Evolutionary conservation across 1,284 basidiomycete genomes (phyloP).

Genomic region (Vanrija pseudolonga): DNA sequence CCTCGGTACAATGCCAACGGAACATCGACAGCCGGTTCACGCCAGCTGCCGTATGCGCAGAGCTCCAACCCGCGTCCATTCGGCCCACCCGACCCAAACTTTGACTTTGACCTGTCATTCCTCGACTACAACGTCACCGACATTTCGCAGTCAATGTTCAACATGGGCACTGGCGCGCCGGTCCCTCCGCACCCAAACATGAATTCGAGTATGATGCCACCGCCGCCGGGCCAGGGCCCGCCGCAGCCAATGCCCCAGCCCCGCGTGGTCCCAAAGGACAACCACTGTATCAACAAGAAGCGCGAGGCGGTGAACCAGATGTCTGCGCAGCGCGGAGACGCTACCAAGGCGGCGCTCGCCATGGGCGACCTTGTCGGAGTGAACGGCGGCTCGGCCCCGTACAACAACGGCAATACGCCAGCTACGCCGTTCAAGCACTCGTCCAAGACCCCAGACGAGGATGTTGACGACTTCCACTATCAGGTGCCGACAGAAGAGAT

Average conservation of each 20-base stretch:
- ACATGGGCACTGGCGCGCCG: background rate
- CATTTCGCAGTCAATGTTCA: conserved; percentile 11
- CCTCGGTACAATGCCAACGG: no score
- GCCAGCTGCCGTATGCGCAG: conserved; percentile 8
- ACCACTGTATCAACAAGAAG: no score
- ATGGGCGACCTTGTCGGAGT: background rate
- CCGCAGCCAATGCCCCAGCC: no score
- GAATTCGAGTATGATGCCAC: no score
- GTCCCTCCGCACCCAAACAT: background rate
- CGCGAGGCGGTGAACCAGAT: no score
- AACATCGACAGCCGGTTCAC: background rate
- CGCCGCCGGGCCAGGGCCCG: no score
- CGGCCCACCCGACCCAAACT: conserved; percentile 9
- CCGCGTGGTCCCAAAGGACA: no score
- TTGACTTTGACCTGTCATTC: conserved; percentile 20
- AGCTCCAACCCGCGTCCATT: conserved; percentile 17
- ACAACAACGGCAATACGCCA: background rate
- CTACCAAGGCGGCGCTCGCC: no score
- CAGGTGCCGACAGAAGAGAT: conserved; percentile 7
- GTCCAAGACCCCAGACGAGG: background rate
- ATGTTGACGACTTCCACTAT: background rate
- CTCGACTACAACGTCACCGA: conserved; percentile 17
- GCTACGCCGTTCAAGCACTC: background rate
- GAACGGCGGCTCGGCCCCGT: background rate
- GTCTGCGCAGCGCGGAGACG: no score